A percentile compares a stretch with the other conserved stretches of the same genome.
Evolutionary conservation across 495 filamentous ascomycete species (phyloP).

Genomic region (Glarea lozoyensis): DNA sequence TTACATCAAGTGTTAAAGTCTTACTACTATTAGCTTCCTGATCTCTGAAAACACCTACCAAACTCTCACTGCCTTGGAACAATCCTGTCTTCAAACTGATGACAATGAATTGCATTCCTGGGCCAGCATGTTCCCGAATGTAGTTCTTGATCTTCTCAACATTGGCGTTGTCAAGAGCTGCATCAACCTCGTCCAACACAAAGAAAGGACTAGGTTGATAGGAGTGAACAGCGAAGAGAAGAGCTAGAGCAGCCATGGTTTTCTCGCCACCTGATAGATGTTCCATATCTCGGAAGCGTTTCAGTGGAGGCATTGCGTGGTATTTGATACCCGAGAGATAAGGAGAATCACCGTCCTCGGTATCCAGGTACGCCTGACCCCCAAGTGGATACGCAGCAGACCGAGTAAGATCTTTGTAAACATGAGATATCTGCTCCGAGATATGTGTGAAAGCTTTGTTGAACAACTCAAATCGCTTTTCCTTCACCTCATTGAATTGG

Average conservation of each 20-base stretch:
- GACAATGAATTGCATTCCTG: constrained; percentile 98
- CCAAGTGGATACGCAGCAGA: constrained; percentile 79
- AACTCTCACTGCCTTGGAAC: constrained; percentile 86
- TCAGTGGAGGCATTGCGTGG: constrained; percentile 96
- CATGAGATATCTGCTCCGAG: constrained; percentile 82
- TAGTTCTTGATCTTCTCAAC: constrained; percentile 92
- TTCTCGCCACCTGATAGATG: constrained; percentile 96
- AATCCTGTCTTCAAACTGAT: constrained; percentile 89
- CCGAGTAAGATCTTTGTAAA: constrained; percentile 91
- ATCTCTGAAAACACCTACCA: constrained; percentile 93
- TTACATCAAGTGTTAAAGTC: constrained; percentile 89
- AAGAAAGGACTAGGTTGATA: constrained; percentile 96
- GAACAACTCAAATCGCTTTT: constrained; percentile 82
- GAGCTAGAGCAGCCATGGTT: constrained; percentile 93
- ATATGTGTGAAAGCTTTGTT: constrained; percentile 93
- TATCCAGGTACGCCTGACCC: constrained; percentile 90
- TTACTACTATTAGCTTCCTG: constrained; percentile 84
- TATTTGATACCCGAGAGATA: constrained; percentile 95
- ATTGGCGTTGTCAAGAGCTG: constrained; percentile 93
- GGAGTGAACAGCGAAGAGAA: constrained; percentile 92
- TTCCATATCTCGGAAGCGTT: constrained; percentile 99
- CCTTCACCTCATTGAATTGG: constrained; percentile 71
- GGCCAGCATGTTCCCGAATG: constrained; percentile 85
- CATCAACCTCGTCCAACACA: constrained; percentile 96
- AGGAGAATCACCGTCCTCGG: constrained; percentile 74